Conservation (phyloP, 306 rosid genomes). For the Glycyrrhiza uralensis region DNA sequence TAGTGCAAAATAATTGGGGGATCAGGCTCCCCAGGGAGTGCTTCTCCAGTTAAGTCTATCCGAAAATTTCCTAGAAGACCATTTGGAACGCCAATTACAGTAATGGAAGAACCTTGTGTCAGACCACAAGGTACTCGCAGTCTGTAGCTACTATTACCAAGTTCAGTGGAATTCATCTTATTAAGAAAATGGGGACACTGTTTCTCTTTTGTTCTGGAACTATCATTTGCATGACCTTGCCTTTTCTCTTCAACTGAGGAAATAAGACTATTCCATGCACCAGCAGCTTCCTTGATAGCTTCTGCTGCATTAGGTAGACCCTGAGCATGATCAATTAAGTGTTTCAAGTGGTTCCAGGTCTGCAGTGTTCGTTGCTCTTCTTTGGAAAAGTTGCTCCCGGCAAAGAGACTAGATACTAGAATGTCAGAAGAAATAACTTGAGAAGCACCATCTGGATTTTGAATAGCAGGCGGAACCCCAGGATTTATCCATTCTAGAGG, state of each 20-base stretch:
- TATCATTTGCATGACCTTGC: constrained; percentile 54
- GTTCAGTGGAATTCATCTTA: constrained; percentile 66
- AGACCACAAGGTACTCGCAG: constrained; percentile 88
- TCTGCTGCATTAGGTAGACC: constrained; percentile 89
- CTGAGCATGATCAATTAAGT: constrained; percentile 60
- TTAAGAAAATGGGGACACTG: constrained; percentile 94
- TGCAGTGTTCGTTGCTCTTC: constrained; percentile 64
- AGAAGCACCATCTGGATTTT: constrained; percentile 59
- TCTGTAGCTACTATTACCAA: constrained; percentile 51
- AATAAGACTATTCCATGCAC: constrained; percentile 76
- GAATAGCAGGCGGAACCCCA: constrained; percentile 55
- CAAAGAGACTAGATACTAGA: constrained; percentile 60
- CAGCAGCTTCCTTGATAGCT: constrained; percentile 91
- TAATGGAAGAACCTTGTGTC: constrained; percentile 94
- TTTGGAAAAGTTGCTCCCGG: constrained; percentile 55
- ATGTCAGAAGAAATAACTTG: constrained; percentile 62
- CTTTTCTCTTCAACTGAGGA: constrained; percentile 62
- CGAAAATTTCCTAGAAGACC: constrained; percentile 88
- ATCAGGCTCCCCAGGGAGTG: constrained; percentile 97
- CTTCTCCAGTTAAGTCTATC: constrained; percentile 85
- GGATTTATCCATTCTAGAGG: constrained; percentile 82
- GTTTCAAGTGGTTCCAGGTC: constrained; percentile 80
- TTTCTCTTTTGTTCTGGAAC: constrained; percentile 68
- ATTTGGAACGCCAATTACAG: constrained; percentile 80
- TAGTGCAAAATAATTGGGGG: constrained; percentile 93